These are phyloP conservation scores for Raphanus sativus DNA, from an alignment of 345 rosid species.

Conservation along the genomic window DNA sequence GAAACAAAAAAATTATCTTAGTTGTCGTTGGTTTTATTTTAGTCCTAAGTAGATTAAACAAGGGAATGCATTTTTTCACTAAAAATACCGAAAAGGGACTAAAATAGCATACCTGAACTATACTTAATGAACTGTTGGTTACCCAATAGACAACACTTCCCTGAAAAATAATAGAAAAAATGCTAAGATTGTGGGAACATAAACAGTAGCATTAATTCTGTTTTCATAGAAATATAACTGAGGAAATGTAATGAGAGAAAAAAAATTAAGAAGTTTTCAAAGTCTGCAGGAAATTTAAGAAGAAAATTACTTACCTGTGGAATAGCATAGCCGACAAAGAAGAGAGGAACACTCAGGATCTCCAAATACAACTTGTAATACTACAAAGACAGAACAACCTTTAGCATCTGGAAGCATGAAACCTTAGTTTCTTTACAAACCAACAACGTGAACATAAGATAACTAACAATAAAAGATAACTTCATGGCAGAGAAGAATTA, in stretches of 20 bases:
- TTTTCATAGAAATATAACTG: background rate
- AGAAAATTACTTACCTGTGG: slow-evolving; percentile 63
- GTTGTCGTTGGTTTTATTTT: background rate
- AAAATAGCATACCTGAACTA: slow-evolving; percentile 60
- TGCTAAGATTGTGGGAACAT: background rate
- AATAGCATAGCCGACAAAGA: slow-evolving; percentile 57
- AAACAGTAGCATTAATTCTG: slow-evolving; percentile 1
- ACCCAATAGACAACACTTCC: slow-evolving; percentile 93
- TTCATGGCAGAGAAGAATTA: background rate
- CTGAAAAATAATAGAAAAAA: slow-evolving; percentile 44
- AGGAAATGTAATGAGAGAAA: background rate
- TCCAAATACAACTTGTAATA: slow-evolving; percentile 62
- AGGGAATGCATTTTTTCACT: slow-evolving; percentile 2
- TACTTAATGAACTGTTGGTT: slow-evolving; percentile 67
- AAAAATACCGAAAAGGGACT: background rate
- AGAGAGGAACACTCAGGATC: slow-evolving; percentile 55
- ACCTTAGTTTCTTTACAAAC: background rate
- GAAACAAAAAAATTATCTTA: no score
- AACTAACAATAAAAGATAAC: background rate
- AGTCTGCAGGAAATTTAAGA: background rate
- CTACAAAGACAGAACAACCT: slow-evolving; percentile 49
- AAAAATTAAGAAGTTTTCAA: slow-evolving; percentile 3
- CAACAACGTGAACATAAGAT: background rate
- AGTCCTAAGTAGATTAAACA: background rate
- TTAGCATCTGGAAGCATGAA: background rate